phyloP scores from a whole-genome alignment of 768 basidiomycete genomes.

The Podaxis carcinomalis region DNA sequence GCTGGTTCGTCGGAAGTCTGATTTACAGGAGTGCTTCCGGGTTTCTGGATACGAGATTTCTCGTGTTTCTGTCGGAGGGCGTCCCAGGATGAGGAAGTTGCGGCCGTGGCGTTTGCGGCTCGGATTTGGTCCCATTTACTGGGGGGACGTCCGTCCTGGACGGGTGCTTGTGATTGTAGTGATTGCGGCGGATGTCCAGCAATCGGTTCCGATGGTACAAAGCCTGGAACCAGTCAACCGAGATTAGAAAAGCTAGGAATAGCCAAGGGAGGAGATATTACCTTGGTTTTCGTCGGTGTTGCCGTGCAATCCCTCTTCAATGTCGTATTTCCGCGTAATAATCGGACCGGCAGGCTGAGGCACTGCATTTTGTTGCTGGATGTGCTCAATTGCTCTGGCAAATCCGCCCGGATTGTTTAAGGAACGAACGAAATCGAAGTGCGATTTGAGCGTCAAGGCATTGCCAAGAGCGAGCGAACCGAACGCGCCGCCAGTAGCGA shows the following conservation, averaged over 20 bases:
- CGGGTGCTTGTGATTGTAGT: background rate
- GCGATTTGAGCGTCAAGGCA: slow-evolving; percentile 22
- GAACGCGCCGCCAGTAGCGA: slow-evolving; percentile 17
- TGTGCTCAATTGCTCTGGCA: slow-evolving; percentile 35
- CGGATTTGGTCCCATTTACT: slow-evolving; percentile 70
- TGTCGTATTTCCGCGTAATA: slow-evolving; percentile 22
- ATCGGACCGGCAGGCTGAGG: slow-evolving; percentile 22
- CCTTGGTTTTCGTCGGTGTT: slow-evolving; percentile 11
- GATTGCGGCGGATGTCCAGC: background rate
- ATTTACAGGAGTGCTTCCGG: slow-evolving; percentile 5
- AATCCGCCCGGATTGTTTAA: slow-evolving; percentile 38
- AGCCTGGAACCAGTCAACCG: background rate
- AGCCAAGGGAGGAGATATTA: background rate
- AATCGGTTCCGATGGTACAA: background rate
- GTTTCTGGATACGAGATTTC: background rate
- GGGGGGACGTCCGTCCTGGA: slow-evolving; percentile 15
- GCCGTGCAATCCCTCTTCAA: slow-evolving; percentile 10
- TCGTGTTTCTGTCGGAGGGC: slow-evolving; percentile 39
- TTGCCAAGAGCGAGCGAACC: slow-evolving; percentile 29
- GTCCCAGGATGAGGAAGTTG: slow-evolving; percentile 61
- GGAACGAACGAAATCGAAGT: slow-evolving; percentile 32
- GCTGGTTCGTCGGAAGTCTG: slow-evolving; percentile 12
- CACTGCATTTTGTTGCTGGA: slow-evolving; percentile 39
- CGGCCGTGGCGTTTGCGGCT: slow-evolving; percentile 39
- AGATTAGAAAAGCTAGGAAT: background rate